Percentiles rank a stretch among this genome's conserved stretches.
Evolutionary conservation across 208 protist species (phyloP).

Genomic region (Trypanosoma theileri): DNA sequence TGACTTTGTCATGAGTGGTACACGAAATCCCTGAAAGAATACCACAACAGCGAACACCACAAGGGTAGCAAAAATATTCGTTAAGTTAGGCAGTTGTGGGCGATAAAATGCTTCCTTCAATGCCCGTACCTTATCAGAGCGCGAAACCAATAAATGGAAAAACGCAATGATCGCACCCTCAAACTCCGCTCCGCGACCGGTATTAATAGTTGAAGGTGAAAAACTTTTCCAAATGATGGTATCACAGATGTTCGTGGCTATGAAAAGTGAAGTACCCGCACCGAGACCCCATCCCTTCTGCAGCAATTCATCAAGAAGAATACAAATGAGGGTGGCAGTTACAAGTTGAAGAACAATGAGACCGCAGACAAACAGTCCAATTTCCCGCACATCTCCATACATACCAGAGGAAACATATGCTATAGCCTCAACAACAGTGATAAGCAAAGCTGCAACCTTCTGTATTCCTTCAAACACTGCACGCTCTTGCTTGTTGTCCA

Average conservation of each 20-base stretch:
- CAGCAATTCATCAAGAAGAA: constrained; percentile 99
- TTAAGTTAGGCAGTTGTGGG: constrained; percentile 99
- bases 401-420: constrained; percentile 98
- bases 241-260: constrained; percentile 99
- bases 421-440: constrained; percentile 97
- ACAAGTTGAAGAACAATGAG: constrained; percentile 99
- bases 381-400: constrained; percentile 97
- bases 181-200: constrained; percentile 97
- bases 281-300: constrained; percentile 99
- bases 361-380: constrained; percentile 94
- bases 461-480: constrained; percentile 97
- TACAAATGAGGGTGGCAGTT: constrained; percentile 97
- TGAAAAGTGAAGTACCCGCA: constrained; percentile 99
- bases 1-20: constrained; percentile 94
- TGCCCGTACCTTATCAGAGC: constrained; percentile 96
- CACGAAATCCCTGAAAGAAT: constrained; percentile 99
- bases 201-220: constrained; percentile 98
- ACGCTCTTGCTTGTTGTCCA: constrained; percentile 94
- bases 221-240: constrained; percentile 99
- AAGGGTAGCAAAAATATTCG: constrained; percentile 99
- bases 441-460: constrained; percentile 97
- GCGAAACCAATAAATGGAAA: constrained; percentile 97
- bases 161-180: constrained; percentile 99
- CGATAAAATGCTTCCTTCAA: constrained; percentile 99
- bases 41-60: constrained; percentile 99